phyloP scores from a whole-genome alignment of 768 basidiomycete species.

The Filobasidium floriforme region DNA sequence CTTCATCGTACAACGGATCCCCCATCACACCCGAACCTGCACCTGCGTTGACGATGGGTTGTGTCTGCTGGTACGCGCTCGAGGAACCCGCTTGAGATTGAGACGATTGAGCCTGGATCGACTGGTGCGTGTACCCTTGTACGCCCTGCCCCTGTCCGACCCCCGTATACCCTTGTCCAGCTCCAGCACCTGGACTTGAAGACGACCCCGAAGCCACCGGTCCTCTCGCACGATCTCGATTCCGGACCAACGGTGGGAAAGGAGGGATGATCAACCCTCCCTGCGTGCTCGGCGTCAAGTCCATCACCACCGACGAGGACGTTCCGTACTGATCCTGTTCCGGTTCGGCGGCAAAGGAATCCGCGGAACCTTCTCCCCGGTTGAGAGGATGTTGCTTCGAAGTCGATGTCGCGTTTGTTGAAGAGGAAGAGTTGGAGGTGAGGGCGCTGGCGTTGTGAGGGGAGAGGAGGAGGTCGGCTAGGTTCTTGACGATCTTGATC shows the following conservation, averaged over 20 bases:
- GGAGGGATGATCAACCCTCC: conserved; percentile 42
- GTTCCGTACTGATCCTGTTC: too few relatives aligned
- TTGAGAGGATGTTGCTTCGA: conserved; percentile 1
- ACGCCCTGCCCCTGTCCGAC: too few relatives aligned
- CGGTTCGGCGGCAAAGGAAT: too few relatives aligned
- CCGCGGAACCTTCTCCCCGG: too few relatives aligned
- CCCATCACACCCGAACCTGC: neutral
- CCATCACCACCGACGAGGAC: neutral
- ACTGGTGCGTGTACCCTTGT: too few relatives aligned
- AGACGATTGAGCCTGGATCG: too few relatives aligned
- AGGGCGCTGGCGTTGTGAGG: neutral
- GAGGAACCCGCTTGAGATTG: too few relatives aligned
- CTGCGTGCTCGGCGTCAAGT: conserved; percentile 32
- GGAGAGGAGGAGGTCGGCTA: conserved; percentile 2
- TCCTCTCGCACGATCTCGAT: neutral
- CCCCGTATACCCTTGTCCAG: too few relatives aligned
- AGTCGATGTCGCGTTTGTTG: neutral
- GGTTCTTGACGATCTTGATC: conserved; percentile 12
- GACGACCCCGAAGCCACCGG: too few relatives aligned
- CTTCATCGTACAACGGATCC: conserved; percentile 29
- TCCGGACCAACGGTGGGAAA: conserved; percentile 32
- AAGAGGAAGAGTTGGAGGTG: neutral
- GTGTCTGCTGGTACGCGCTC: too few relatives aligned
- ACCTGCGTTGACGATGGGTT: neutral
- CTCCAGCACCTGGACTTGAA: too few relatives aligned